Conservation (phyloP, 768 basidiomycete genomes). For the Amyloporia xantha region DNA sequence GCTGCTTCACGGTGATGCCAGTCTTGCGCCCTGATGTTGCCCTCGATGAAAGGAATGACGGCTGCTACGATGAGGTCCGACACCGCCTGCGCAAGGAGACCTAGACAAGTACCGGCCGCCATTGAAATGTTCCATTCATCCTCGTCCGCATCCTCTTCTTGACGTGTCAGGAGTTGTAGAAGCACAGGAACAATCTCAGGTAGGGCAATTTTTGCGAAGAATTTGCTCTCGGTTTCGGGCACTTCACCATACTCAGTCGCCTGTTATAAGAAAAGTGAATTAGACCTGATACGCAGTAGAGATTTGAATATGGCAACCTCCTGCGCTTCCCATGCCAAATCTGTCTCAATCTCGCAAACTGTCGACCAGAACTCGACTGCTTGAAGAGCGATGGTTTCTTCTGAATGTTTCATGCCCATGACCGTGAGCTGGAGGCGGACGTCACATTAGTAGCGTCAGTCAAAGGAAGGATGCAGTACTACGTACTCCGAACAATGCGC, state of each 20-base stretch:
- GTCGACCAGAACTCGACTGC: slow-evolving; percentile 99
- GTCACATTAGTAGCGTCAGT: too few species aligned
- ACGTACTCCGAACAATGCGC: slow-evolving; percentile 95
- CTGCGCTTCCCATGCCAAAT: slow-evolving; percentile 83
- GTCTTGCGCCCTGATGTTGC: slow-evolving; percentile 84
- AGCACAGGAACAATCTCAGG: slow-evolving; percentile 94
- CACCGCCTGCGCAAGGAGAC: slow-evolving; percentile 84
- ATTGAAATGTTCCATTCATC: slow-evolving; percentile 99
- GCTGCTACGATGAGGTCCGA: slow-evolving; percentile 85
- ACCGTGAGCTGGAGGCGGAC: slow-evolving; percentile 68
- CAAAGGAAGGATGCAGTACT: slow-evolving; percentile 58
- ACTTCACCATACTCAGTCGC: slow-evolving; percentile 86
- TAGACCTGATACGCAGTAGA: background rate
- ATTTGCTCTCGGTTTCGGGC: slow-evolving; percentile 79
- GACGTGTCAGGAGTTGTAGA: slow-evolving; percentile 78
- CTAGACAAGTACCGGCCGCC: slow-evolving; percentile 91
- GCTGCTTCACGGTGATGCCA: slow-evolving; percentile 98
- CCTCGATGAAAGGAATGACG: slow-evolving; percentile 97
- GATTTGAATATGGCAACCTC: slow-evolving; percentile 64
- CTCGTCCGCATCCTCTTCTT: slow-evolving; percentile 95
- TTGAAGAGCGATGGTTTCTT: slow-evolving; percentile 89
- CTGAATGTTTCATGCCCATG: slow-evolving; percentile 91
- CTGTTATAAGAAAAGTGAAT: too few species aligned
- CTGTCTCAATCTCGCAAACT: slow-evolving; percentile 96
- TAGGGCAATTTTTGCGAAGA: slow-evolving; percentile 91